Base-by-base conservation (phyloP, 1,284 basidiomycete genomes). In the Puccinia polysora region DNA sequence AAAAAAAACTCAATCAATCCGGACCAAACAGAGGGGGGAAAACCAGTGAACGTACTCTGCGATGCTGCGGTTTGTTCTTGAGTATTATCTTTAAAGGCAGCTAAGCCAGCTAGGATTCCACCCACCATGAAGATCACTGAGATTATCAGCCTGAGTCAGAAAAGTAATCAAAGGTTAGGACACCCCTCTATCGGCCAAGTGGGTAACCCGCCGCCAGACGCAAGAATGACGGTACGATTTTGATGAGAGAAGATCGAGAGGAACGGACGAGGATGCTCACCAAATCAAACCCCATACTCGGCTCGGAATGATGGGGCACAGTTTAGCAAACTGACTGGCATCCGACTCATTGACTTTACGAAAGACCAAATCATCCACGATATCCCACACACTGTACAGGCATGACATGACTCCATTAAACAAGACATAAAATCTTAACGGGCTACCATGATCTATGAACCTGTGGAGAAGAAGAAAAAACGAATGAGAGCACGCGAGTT, bases 361-460 rank as follows among this genome's bases (percentile, higher is more conserved):
- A 14, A 86, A 84, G 73, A 97, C 87, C 2, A 93, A 91, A 78
- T 97, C 93, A 77, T 93, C 90, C 86, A 78, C 69, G 55, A 78
- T 75, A 73, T 79, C 75, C 73, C 75, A 75, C 18, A 88, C 82
- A 49, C 85, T 86, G 78, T 95, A 94, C 80, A 95, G 83, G 79
- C 89, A 89, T 7, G 87, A 90, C 91, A 94, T 94, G 75, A 94
- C 90, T n/a, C 93, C 94, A 68, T 96, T 86, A 80, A 97, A 97
- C 10, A 97, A 82, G 25, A 97, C 84, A 85, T 94, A 77, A 77
- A 82, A 84, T 2, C 82, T 77, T 43, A 80, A 65, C 18, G 79
- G 65, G 40, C 76, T 43, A 20, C 70, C 73, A 70, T 74, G 71
- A 7, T 74, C 75, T 14, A 78, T 75, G 30, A 75, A 65, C 73